Evolutionary conservation across 2,329 filamentous ascomycete species (phyloP), one percentile per base, ranked within the genome.

Genomic region (Trichoderma gracile): DNA sequence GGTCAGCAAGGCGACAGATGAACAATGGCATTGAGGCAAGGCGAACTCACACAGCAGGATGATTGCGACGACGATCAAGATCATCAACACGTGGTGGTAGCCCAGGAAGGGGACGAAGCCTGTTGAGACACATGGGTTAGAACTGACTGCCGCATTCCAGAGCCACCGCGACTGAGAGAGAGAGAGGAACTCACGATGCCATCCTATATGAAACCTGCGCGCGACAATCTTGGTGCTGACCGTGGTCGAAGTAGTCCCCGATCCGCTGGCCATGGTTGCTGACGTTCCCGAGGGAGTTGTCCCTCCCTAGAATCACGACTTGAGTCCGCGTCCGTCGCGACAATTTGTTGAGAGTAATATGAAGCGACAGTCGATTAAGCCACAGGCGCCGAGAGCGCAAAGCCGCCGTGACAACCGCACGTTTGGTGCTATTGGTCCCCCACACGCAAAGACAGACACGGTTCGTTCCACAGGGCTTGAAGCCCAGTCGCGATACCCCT

Each of bases 31-130:
- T 19, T 23, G 38, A n/a, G 14, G 12, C 15, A 2, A 25, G 50
- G 53, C n/a, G 30, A 84, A 84, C 92, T 80, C 82, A 97, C 93
- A 98, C 70, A 99, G 84, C 75, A 99, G 82, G 77, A 99, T 96
- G 73, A 99, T 97, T 52, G 93, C 87, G 65, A 97, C 82, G 63
- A 91, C 93, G 74, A 99, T 97, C 70, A 99, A 81, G 72, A 99
- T 92, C 95, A 99, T 99, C 77, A 99, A 86, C 69, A 98, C 90
- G 86, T 99, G 86, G 75, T 89, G 88, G 73, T 89, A 89, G 69
- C 88, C 88, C 65, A 90, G 81, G 74, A 90, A 89, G 70, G 88
- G 88, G 75, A 90, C 79, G 71, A 84, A 86, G 73, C 86, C 87
- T 88, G 67, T 5, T 47, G 23, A 50, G 56, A 58, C 30, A 64